A percentile compares a stretch with the other conserved stretches of the same genome.
Conservation (phyloP, 768 basidiomycete genomes). For the Agrocybe praecox region DNA sequence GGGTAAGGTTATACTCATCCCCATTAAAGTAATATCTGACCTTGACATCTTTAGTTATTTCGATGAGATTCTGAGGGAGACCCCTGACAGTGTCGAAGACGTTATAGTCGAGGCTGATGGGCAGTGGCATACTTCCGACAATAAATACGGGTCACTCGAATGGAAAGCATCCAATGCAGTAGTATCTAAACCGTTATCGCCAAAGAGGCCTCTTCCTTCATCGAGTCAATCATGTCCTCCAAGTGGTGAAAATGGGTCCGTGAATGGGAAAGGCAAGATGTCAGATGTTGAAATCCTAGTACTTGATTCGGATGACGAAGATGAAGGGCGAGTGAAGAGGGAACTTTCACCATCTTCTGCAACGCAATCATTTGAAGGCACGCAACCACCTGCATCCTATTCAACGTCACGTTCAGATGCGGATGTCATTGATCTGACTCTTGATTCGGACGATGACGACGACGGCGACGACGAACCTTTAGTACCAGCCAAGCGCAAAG, state of each 20-base stretch:
- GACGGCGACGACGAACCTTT: conserved; percentile 59
- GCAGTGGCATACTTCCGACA: conserved; percentile 93
- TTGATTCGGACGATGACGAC: conserved; percentile 63
- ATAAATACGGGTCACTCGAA: conserved; percentile 72
- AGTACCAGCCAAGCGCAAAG: conserved; percentile 58
- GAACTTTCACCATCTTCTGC: conserved; percentile 70
- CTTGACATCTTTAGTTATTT: conserved; percentile 64
- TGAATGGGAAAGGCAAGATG: conserved; percentile 43
- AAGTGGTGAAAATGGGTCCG: conserved; percentile 25
- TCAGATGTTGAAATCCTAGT: conserved; percentile 61
- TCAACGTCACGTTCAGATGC: conserved; percentile 33
- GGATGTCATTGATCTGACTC: conserved; percentile 85
- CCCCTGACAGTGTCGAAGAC: conserved; percentile 83
- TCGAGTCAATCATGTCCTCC: conserved; percentile 16
- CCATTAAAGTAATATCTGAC: neutral
- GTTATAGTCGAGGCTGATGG: conserved; percentile 94
- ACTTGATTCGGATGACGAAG: conserved; percentile 78
- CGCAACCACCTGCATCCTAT: conserved; percentile 19
- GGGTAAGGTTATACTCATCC: conserved; percentile 54
- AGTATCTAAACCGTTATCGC: conserved; percentile 21
- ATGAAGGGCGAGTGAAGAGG: conserved; percentile 73
- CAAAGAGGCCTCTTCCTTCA: conserved; percentile 31
- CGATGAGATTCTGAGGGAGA: conserved; percentile 77
- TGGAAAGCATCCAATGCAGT: conserved; percentile 68
- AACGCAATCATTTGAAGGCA: conserved; percentile 33